Conservation (phyloP, 2,329 filamentous ascomycete genomes). For the Apiospora arundinis region DNA sequence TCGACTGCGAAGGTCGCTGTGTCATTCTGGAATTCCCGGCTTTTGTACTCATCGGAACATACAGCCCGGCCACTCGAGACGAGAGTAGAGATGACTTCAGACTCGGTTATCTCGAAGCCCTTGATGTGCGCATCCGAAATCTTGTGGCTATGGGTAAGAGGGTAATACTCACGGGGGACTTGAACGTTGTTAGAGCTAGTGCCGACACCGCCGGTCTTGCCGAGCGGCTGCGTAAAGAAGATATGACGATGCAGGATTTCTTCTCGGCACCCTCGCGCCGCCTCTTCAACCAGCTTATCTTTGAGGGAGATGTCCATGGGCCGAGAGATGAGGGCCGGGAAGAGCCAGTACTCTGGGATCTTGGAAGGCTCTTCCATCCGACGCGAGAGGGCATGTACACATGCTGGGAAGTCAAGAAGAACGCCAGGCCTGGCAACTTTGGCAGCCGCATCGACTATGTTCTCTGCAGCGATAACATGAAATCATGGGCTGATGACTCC, state of each 20-base stretch:
- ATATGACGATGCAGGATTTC: slow-evolving; percentile 73
- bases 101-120: slow-evolving; percentile 75
- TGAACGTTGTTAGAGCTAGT: slow-evolving; percentile 77
- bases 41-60: slow-evolving; percentile 91
- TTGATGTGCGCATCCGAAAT: slow-evolving; percentile 87
- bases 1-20: slow-evolving; percentile 92
- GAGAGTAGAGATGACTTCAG: slow-evolving; percentile 85
- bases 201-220: slow-evolving; percentile 79
- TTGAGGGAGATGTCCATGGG: slow-evolving; percentile 72
- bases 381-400: slow-evolving; percentile 90
- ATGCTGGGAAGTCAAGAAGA: slow-evolving; percentile 94
- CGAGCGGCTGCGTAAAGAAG: slow-evolving; percentile 75
- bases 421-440: slow-evolving; percentile 93
- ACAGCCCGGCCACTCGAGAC: slow-evolving; percentile 89
- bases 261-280: slow-evolving; percentile 74
- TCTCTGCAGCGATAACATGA: slow-evolving; percentile 80
- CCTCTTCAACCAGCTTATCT: slow-evolving; percentile 85
- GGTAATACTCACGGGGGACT: slow-evolving; percentile 84
- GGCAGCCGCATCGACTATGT: slow-evolving; percentile 95
- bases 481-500: slow-evolving; percentile 77
- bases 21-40: slow-evolving; percentile 92
- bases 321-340: slow-evolving; percentile 73
- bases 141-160: slow-evolving; percentile 80
- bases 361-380: slow-evolving; percentile 83
- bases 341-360: slow-evolving; percentile 77